Base-by-base conservation (phyloP, 768 basidiomycete genomes). In the Cubamyces sp. region DNA sequence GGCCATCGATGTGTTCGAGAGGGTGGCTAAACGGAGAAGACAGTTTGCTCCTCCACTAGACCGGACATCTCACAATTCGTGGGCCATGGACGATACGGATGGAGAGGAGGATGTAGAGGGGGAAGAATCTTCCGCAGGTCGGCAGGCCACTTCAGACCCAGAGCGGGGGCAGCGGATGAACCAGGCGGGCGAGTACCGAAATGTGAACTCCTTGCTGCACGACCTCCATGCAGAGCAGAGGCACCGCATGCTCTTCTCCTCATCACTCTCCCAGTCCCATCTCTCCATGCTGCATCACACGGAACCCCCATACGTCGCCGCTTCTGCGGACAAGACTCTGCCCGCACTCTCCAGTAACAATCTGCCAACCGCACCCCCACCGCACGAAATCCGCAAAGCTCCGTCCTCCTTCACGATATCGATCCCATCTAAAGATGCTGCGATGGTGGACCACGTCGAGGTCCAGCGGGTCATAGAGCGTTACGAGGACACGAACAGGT, bases 401-500 rank as follows among this genome's bases (percentile, higher is more conserved):
- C 26, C 25, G 9, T 28, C 57, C 47, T 28, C 60, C 5, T 59
- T 49, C 49, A 51, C 39, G 43, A 59, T 64, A 5, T 60, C 63
- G 7, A 55, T 64, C 1, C 55, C 63, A 9, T 51, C 54, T 5
- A 50, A 63, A 47, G 28, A 58, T 46, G 51, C 54, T 19, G 41
- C 60, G 57, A 59, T 70, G 41, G 58, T 70, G 45, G 66, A 81
- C 53, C 84, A 87, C 71, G 73, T 76, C 7, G 72, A 74, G 57
- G 66, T 62, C 1, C 69, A 75, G 37, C 74, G 73, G 15, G 87
- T 88, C 16, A 78, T 78, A 47, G 80, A 86, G 61, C 81, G 79
- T 15, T 92, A 92, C 60, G 87, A 86, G 70, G 80, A 81, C 55
- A 77, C 78, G 0, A 92, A 91, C 71, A 87, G 77, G 90, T 87